A percentile compares a stretch with the other conserved stretches of the same genome.
Evolutionary conservation across 164 flowering plant species (phyloP).

Genomic region (Macadamia integrifolia): DNA sequence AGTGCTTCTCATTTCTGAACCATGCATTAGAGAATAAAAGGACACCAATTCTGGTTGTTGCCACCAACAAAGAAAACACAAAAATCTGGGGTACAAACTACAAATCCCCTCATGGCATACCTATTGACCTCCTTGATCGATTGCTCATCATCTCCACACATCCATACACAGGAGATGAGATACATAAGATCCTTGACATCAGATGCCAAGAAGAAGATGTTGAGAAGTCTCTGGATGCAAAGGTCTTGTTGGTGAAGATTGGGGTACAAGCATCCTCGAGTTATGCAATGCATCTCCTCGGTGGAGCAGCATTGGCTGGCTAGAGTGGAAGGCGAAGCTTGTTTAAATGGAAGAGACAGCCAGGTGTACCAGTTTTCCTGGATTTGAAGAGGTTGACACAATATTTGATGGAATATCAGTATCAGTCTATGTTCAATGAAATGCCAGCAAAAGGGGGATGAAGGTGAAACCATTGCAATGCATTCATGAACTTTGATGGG

Average conservation of each 20-base stretch:
- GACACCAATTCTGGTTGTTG: constrained; percentile 90
- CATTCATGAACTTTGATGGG: constrained; percentile 12
- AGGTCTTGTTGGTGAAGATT: constrained; percentile 44
- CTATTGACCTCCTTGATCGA: constrained; percentile 85
- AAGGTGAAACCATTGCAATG: constrained; percentile 50
- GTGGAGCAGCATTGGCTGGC: constrained; percentile 77
- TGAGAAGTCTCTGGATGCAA: constrained; percentile 86
- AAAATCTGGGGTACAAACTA: constrained; percentile 71
- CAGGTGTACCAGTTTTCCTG: constrained; percentile 73
- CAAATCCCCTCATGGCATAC: constrained; percentile 97
- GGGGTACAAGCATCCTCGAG: constrained; percentile 39
- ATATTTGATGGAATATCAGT: constrained; percentile 85
- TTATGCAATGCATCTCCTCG: constrained; percentile 86
- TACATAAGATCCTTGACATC: constrained; percentile 70
- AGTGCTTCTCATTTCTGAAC: constrained; percentile 93
- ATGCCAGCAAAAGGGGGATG: constrained; percentile 37
- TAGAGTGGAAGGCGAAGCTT: constrained; percentile 76
- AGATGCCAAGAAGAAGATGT: constrained; percentile 95
- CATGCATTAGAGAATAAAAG: constrained; percentile 91
- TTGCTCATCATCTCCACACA: constrained; percentile 84
- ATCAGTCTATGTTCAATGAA: constrained; percentile 84
- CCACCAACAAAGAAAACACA: constrained; percentile 90
- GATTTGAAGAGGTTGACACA: constrained; percentile 90
- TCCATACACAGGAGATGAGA: constrained; percentile 82
- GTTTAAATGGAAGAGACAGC: constrained; percentile 80